Evolutionary conservation across 2,329 filamentous ascomycete genomes (phyloP).

Genomic region (Biscogniauxia marginata): DNA sequence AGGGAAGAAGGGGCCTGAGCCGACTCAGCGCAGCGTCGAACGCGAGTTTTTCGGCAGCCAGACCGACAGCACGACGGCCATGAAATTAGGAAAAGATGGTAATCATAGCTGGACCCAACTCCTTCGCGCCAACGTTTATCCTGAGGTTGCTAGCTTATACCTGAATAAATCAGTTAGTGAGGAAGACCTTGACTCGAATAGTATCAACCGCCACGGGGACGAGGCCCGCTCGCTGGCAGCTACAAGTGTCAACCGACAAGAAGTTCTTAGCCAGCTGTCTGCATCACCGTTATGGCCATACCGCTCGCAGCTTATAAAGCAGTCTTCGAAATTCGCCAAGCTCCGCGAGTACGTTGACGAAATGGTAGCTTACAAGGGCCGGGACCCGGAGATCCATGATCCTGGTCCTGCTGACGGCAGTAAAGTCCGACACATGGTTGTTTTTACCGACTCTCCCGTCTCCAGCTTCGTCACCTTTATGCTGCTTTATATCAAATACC

Average conservation of each 20-base stretch:
- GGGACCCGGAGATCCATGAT: not conserved
- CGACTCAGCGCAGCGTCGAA: slow-evolving; percentile 3
- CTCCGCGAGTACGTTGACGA: slow-evolving; percentile 1
- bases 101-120: too few relatives aligned
- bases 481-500: too few relatives aligned
- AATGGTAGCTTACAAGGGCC: slow-evolving; percentile 1
- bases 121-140: too few relatives aligned
- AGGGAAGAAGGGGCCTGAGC: not conserved
- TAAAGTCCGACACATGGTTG: slow-evolving; percentile 5
- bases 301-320: not conserved
- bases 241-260: too few relatives aligned
- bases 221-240: too few relatives aligned
- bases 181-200: not conserved
- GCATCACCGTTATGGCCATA: slow-evolving; percentile 4
- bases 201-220: slow-evolving; percentile 1
- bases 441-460: too few relatives aligned
- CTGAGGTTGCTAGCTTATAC: too few relatives aligned
- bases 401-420: slow-evolving; percentile 5
- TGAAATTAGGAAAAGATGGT: too few relatives aligned
- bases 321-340: not conserved
- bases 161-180: not conserved
- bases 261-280: too few relatives aligned
- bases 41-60: too few relatives aligned
- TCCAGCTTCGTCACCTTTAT: too few relatives aligned
- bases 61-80: too few relatives aligned